Evolutionary conservation across 2,329 filamentous ascomycete genomes (phyloP), one percentile per base, ranked within the genome.

Genomic region (Graphilbum sp.): DNA sequence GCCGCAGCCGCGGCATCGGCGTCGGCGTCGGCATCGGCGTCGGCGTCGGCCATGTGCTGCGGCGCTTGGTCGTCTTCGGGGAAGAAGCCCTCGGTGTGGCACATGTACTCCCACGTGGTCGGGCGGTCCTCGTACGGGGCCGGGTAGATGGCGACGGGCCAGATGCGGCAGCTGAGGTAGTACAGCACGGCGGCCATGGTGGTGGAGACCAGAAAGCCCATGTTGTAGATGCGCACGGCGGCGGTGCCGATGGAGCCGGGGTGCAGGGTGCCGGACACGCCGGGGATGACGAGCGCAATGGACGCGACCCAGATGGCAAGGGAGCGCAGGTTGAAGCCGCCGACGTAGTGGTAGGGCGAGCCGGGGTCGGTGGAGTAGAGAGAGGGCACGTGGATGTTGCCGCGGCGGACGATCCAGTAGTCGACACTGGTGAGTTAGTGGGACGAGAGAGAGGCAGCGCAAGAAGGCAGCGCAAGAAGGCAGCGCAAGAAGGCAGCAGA

Each of bases 191-290:
- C 45, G 2, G 50, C 48, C 4, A 51, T 46, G 15, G 46, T 38
- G 34, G 54, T 50, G 0, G 51, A 54, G 35, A 54, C 37, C 7
- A 54, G 21, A 50, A 54, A 59, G 24, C 56, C 56, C 0, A 58
- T 45, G 30, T 51, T 48, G 17, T 53, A 51, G 23, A 58, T 45
- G 34, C 55, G 44, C 12, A 48, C 51, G 10, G 53, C 57, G 2
- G 45, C 36, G 17, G 47, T 41, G 33, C 49, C 53, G 27, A 57
- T 52, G 1, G 40, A 34, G 19, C 42, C 42, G 13, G 50, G 43
- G 7, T 53, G 49, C 3, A 58, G 43, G 0, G 51, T 47, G n/a
- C 50, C 52, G 10, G 52, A 46, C 35, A 58, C 54, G 0, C 55
- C 55, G 5, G 54, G 51, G 35, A 57, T 54, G 4, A 52, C 50